phyloP scores from a whole-genome alignment of 176 grass and related monocot species.

The Urochloa ruziziensis region DNA sequence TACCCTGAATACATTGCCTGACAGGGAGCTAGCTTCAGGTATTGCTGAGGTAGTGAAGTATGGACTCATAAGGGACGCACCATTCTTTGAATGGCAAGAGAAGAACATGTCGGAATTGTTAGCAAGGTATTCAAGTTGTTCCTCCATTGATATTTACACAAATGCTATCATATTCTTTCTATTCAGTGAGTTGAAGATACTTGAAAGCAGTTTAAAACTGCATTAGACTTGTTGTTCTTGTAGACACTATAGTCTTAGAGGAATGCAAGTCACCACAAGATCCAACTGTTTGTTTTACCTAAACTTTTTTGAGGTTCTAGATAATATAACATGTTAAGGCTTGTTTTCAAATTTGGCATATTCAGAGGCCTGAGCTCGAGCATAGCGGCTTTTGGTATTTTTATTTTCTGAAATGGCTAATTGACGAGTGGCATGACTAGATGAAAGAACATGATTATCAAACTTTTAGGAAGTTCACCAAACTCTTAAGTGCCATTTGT shows the following conservation, averaged over 20 bases:
- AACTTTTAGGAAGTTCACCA: not conserved
- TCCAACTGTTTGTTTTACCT: not conserved
- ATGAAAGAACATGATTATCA: not conserved
- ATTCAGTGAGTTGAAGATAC: not conserved
- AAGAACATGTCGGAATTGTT: conserved; percentile 76
- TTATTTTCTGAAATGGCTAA: not conserved
- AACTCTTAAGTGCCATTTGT: not conserved
- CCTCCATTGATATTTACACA: not conserved
- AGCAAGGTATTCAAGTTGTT: conserved; percentile 57
- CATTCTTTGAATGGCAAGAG: conserved; percentile 98
- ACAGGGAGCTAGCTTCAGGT: conserved; percentile 84
- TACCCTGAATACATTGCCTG: conserved; percentile 84
- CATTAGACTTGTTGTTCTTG: conserved; percentile 2
- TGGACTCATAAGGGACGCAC: conserved; percentile 88
- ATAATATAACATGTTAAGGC: not conserved
- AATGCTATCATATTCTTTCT: not conserved
- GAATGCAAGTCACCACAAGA: not conserved
- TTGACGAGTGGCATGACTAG: not conserved
- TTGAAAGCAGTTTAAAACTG: not conserved
- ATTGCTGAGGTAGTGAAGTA: conserved; percentile 88
- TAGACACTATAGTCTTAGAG: not conserved
- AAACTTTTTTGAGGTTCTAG: not conserved
- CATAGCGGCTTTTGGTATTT: not conserved
- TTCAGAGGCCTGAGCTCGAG: not conserved
- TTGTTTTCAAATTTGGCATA: not conserved